Percentiles rank a stretch among this genome's conserved stretches.
Conservation (phyloP, 1,284 basidiomycete species). For the Phellopilus nigrolimitatus region DNA sequence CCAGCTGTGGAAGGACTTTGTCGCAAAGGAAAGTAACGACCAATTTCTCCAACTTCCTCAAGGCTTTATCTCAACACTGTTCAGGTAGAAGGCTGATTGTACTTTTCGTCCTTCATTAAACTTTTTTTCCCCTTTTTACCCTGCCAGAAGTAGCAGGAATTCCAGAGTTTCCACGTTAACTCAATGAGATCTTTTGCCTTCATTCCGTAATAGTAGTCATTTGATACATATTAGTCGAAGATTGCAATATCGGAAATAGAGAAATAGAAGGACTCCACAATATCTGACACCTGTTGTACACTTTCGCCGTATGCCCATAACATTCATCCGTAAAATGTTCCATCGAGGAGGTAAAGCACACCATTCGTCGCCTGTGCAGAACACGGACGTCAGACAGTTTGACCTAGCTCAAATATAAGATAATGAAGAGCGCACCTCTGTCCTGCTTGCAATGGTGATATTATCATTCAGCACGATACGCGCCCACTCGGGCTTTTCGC, state of each 20-base stretch:
- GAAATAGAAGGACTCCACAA: too few species aligned
- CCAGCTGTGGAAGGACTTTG: conserved; percentile 74
- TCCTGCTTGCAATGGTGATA: conserved; percentile 48
- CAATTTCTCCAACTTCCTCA: too few species aligned
- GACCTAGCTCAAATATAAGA: conserved; percentile 18
- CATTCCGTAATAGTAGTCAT: too few species aligned
- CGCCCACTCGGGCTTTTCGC: conserved; percentile 50
- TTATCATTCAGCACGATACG: conserved; percentile 50
- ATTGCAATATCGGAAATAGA: too few species aligned
- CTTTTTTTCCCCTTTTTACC: too few species aligned
- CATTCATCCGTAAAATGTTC: conserved; percentile 37
- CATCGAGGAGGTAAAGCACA: conserved; percentile 66
- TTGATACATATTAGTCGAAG: too few species aligned
- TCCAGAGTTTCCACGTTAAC: too few species aligned
- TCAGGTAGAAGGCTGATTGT: too few species aligned
- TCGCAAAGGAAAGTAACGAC: conserved; percentile 58
- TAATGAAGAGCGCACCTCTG: conserved; percentile 42
- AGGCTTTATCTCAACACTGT: too few species aligned
- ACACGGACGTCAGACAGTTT: conserved; percentile 22
- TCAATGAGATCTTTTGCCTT: too few species aligned
- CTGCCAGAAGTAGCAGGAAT: too few species aligned
- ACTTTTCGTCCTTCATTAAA: too few species aligned
- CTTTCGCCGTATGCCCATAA: conserved; percentile 27
- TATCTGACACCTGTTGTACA: neutral
- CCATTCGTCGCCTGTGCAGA: conserved; percentile 58